Conservation (phyloP, 139 green algal species). For the Chlorella sp. region DNA sequence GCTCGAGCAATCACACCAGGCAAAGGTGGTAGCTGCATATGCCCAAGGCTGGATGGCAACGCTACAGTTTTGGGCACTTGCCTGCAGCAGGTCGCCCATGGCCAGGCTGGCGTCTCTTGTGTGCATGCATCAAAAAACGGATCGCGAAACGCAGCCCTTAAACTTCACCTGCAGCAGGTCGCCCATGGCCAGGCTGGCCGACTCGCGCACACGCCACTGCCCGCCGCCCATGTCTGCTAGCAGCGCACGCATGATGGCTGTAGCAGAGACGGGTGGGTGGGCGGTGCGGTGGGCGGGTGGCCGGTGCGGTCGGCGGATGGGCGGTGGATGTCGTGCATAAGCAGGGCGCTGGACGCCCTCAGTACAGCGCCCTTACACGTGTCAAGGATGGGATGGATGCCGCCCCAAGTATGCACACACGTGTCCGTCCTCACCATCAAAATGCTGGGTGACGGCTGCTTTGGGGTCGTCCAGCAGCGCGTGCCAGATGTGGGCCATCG, state of each 20-base stretch:
- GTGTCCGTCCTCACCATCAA: constrained; percentile 42
- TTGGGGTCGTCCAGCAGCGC: constrained; percentile 77
- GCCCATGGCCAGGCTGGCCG: constrained; percentile 62
- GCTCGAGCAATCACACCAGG: too few species aligned
- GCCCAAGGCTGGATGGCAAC: neutral
- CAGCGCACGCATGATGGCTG: constrained; percentile 59
- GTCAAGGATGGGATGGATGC: too few species aligned
- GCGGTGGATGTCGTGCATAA: too few species aligned
- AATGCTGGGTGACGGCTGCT: constrained; percentile 68
- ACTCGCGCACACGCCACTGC: constrained; percentile 89
- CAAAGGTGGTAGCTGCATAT: neutral
- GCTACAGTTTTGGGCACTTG: neutral
- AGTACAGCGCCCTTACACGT: too few species aligned
- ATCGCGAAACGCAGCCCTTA: too few species aligned
- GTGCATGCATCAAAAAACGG: too few species aligned
- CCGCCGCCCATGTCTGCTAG: constrained; percentile 76
- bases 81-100: neutral
- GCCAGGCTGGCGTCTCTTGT: too few species aligned
- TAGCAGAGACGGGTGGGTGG: too few species aligned
- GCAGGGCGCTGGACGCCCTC: too few species aligned
- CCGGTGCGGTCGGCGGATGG: too few species aligned
- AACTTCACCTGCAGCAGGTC: constrained; percentile 83
- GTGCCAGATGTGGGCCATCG: constrained; percentile 77
- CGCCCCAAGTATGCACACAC: too few species aligned
- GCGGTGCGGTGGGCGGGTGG: too few species aligned